A percentile compares a stretch with the other conserved stretches of the same genome.
phyloP scores from a whole-genome alignment of 192 early-diverging fungal genomes.

The Radiomyces spectabilis region DNA sequence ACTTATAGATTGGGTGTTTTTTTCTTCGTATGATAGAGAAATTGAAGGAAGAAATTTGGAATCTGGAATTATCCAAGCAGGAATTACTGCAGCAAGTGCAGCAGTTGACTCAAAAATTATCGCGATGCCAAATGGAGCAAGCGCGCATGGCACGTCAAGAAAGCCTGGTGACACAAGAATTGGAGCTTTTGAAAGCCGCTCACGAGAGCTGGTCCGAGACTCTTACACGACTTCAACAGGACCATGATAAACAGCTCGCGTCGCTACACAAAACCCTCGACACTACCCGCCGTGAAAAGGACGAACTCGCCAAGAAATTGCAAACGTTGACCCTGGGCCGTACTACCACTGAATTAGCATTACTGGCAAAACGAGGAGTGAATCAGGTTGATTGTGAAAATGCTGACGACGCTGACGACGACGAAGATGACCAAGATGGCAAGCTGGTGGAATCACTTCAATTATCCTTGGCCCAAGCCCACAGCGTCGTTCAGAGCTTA shows the following conservation, averaged over 20 bases:
- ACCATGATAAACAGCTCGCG: too few relatives aligned
- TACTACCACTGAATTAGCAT: too few relatives aligned
- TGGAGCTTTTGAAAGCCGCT: background rate
- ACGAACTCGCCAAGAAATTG: too few relatives aligned
- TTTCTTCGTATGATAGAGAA: too few relatives aligned
- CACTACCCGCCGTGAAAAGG: too few relatives aligned
- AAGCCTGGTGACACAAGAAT: background rate
- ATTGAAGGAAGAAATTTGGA: slow-evolving; percentile 17
- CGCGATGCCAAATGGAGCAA: background rate
- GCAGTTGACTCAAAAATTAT: slow-evolving; percentile 1
- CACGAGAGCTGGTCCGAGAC: background rate
- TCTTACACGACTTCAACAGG: too few relatives aligned
- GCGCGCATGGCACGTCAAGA: slow-evolving; percentile 1
- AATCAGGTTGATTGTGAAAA: background rate
- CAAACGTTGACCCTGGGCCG: too few relatives aligned
- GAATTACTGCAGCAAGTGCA: slow-evolving; percentile 7
- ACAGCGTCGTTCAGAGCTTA: background rate
- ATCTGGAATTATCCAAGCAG: slow-evolving; percentile 13
- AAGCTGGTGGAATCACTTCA: too few relatives aligned
- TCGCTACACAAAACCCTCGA: too few relatives aligned
- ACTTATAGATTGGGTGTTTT: too few relatives aligned
- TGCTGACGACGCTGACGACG: background rate
- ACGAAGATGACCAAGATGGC: background rate
- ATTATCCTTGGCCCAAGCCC: background rate
- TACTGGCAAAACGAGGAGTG: background rate